Conservation (phyloP, 2,329 filamentous ascomycete species). For the Sporothrix humicola region DNA sequence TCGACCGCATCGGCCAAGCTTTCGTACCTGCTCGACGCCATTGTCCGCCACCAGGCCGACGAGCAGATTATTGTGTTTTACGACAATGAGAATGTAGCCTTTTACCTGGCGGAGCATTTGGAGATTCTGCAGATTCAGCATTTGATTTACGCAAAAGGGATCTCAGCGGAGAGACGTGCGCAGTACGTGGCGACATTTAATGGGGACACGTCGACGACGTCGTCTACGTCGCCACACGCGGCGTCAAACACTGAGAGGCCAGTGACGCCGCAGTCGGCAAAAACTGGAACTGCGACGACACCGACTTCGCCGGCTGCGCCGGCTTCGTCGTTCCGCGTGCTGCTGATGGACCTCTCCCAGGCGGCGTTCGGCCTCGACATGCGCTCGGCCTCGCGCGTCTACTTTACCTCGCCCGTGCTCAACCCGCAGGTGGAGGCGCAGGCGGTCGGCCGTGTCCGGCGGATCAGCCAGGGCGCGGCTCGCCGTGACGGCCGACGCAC, state of each 20-base stretch:
- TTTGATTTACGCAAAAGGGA: conserved; percentile 70
- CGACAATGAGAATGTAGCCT: conserved; percentile 84
- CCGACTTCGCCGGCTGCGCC: conserved; percentile 36
- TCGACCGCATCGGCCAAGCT: conserved; percentile 87
- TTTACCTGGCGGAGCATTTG: conserved; percentile 80
- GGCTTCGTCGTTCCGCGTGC: conserved; percentile 62
- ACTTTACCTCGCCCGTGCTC: conserved; percentile 87
- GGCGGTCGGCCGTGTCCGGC: conserved; percentile 85
- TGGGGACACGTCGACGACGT: conserved; percentile 46
- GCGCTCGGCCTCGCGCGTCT: conserved; percentile 80
- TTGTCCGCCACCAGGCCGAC: conserved; percentile 67
- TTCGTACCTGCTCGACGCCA: conserved; percentile 78
- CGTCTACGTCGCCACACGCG: too few relatives aligned
- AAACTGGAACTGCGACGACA: conserved; percentile 40
- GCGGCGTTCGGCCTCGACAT: conserved; percentile 89
- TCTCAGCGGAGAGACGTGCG: conserved; percentile 66
- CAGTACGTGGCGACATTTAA: conserved; percentile 83
- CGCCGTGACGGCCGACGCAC: conserved; percentile 46
- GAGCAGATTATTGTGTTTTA: conserved; percentile 96
- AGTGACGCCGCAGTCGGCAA: neutral
- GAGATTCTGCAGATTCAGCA: conserved; percentile 70
- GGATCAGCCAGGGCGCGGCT: conserved; percentile 73
- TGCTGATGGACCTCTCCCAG: conserved; percentile 90
- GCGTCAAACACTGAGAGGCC: too few relatives aligned
- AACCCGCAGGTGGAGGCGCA: conserved; percentile 86